These are phyloP conservation scores for Fusarium armeniacum DNA, from an alignment of 2,329 filamentous ascomycete genomes.

Conservation along the genomic window DNA sequence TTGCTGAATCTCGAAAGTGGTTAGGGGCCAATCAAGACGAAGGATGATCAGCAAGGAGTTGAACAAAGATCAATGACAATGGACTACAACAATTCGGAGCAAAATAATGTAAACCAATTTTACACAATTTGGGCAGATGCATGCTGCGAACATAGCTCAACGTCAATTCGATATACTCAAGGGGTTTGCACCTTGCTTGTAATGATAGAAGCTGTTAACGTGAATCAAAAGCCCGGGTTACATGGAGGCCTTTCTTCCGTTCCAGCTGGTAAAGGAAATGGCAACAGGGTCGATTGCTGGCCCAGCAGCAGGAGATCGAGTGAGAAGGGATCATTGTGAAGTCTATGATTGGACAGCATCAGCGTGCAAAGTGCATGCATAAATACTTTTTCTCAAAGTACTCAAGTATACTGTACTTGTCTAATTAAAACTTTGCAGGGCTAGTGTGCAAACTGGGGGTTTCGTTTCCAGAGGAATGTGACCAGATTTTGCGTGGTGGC, in stretches of 20 bases:
- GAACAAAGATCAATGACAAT: conserved; percentile 12
- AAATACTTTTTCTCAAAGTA: conserved; percentile 39
- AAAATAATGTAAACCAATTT: neutral
- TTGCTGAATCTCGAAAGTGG: neutral
- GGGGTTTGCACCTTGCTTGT: conserved; percentile 19
- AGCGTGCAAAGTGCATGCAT: conserved; percentile 50
- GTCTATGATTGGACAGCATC: conserved; percentile 18
- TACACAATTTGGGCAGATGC: neutral
- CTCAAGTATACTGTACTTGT: conserved; percentile 21
- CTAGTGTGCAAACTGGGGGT: conserved; percentile 29
- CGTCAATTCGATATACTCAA: conserved; percentile 5
- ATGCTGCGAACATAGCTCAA: neutral
- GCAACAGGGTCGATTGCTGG: conserved; percentile 27
- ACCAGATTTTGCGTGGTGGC: conserved; percentile 43
- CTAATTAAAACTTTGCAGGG: conserved; percentile 42
- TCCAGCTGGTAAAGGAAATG: conserved; percentile 17
- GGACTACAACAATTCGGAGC: neutral
- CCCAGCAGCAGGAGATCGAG: conserved; percentile 37
- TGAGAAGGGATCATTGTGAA: conserved; percentile 14
- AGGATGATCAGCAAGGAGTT: conserved; percentile 16
- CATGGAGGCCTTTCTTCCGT: conserved; percentile 7
- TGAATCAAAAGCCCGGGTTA: conserved; percentile 12
- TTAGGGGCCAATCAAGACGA: conserved; percentile 30
- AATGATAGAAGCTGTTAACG: conserved; percentile 10
- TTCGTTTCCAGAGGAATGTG: conserved; percentile 50